Percentiles rank a stretch among this genome's conserved stretches.
These are phyloP conservation scores for Didymella arachidicola DNA, from an alignment of 2,329 filamentous ascomycete species.

Conservation along the genomic window DNA sequence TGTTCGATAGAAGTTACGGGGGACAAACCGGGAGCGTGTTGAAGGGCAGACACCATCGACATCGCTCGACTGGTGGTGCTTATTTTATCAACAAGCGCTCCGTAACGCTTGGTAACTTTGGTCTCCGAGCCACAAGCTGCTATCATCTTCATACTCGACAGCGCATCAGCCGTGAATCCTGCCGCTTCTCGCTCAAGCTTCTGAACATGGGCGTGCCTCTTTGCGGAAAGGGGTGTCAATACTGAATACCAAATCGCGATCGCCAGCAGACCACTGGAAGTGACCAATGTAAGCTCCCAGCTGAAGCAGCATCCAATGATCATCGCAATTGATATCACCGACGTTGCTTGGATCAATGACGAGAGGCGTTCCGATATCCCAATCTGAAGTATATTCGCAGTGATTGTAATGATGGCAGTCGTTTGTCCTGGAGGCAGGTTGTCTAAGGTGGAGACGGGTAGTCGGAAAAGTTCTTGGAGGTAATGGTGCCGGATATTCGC, in stretches of 20 bases:
- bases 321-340: constrained; percentile 33
- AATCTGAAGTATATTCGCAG: constrained; percentile 37
- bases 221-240: constrained; percentile 29
- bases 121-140: constrained; percentile 35
- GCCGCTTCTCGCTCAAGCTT: constrained; percentile 32
- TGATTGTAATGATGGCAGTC: constrained; percentile 39
- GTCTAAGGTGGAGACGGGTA: constrained; percentile 38
- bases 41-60: constrained; percentile 30
- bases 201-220: constrained; percentile 26
- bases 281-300: constrained; percentile 40
- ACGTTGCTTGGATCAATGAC: constrained; percentile 35
- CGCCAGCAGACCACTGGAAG: constrained; percentile 31
- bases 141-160: constrained; percentile 35
- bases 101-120: constrained; percentile 29
- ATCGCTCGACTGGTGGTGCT: constrained; percentile 21
- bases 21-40: constrained; percentile 32
- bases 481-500: constrained; percentile 38
- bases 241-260: constrained; percentile 34
- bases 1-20: neutral
- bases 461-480: constrained; percentile 32
- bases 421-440: constrained; percentile 39
- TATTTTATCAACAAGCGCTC: constrained; percentile 17
- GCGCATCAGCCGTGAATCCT: constrained; percentile 27
- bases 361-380: constrained; percentile 42
- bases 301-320: constrained; percentile 39